These are phyloP conservation scores for Pisolithus tinctorius DNA, from an alignment of 768 basidiomycete species.

Conservation along the genomic window DNA sequence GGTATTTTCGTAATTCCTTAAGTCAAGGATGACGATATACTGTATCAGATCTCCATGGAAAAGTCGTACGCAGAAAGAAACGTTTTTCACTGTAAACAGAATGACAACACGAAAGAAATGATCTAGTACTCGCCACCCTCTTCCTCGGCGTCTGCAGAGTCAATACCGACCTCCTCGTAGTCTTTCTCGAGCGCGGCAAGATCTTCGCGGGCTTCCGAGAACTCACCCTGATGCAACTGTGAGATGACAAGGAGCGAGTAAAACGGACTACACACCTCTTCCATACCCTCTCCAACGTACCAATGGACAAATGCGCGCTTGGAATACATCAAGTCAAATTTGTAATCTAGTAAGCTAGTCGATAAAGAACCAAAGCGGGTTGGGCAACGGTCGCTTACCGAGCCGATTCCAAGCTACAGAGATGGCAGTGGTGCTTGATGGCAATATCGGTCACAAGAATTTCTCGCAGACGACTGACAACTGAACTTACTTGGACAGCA, in stretches of 20 bases:
- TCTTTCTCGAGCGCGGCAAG: conserved; percentile 96
- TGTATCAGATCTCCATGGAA: not conserved
- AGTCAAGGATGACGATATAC: conserved; percentile 3
- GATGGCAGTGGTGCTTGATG: conserved; percentile 77
- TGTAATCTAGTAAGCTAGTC: conserved; percentile 59
- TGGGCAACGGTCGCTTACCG: conserved; percentile 31
- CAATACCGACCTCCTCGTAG: conserved; percentile 83
- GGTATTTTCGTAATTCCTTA: not conserved
- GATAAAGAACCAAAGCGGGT: conserved; percentile 1
- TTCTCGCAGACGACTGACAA: not conserved
- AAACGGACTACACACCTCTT: conserved; percentile 49
- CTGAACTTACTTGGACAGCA: conserved; percentile 76
- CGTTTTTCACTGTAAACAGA: not conserved
- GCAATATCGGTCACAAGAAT: not conserved
- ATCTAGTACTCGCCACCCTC: conserved; percentile 41
- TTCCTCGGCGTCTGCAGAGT: conserved; percentile 65
- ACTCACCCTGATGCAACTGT: conserved; percentile 64
- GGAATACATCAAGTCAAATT: conserved; percentile 97
- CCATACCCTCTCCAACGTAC: conserved; percentile 99
- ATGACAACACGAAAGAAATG: not conserved
- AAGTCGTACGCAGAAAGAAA: not conserved
- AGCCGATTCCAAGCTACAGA: conserved; percentile 91
- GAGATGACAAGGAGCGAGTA: conserved; percentile 1
- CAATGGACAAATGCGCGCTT: conserved; percentile 90
- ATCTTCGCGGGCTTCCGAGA: conserved; percentile 97